Conservation (phyloP, 257 asterid species). For the Lithospermum erythrorhizon region DNA sequence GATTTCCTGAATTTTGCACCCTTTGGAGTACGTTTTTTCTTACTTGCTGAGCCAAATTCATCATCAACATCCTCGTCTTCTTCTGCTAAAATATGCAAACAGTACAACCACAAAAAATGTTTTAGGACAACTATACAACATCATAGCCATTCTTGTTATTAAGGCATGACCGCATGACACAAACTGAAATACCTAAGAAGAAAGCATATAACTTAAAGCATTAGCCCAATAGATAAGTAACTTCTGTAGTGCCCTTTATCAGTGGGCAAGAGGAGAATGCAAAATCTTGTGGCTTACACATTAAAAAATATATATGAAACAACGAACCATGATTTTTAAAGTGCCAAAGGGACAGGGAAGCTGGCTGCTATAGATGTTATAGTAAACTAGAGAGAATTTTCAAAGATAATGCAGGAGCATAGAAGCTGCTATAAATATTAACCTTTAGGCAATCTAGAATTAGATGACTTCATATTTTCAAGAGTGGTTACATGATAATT, state of each 20-base stretch:
- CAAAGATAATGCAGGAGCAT: background rate
- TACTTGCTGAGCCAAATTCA: slow-evolving; percentile 72
- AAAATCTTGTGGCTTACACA: background rate
- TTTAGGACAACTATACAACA: background rate
- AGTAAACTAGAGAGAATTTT: background rate
- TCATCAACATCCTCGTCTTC: slow-evolving; percentile 60
- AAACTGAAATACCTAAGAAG: too few relatives aligned
- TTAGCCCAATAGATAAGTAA: background rate
- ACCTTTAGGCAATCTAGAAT: background rate
- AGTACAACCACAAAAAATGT: background rate
- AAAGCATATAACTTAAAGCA: background rate
- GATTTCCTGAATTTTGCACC: slow-evolving; percentile 51
- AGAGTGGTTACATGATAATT: background rate
- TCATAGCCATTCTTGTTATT: background rate
- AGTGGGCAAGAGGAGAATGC: background rate
- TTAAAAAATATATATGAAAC: too few relatives aligned
- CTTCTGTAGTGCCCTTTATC: background rate
- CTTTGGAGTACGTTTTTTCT: slow-evolving; percentile 69
- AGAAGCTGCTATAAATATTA: background rate
- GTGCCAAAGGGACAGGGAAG: background rate
- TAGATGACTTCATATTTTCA: too few relatives aligned
- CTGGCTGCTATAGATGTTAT: background rate
- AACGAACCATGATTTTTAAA: background rate
- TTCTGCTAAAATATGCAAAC: slow-evolving; percentile 30
- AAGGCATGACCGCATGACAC: background rate